Evolutionary conservation across 225 moss, liverwort and hornwort genomes (phyloP).

Genomic region (Marchantia polymorpha): DNA sequence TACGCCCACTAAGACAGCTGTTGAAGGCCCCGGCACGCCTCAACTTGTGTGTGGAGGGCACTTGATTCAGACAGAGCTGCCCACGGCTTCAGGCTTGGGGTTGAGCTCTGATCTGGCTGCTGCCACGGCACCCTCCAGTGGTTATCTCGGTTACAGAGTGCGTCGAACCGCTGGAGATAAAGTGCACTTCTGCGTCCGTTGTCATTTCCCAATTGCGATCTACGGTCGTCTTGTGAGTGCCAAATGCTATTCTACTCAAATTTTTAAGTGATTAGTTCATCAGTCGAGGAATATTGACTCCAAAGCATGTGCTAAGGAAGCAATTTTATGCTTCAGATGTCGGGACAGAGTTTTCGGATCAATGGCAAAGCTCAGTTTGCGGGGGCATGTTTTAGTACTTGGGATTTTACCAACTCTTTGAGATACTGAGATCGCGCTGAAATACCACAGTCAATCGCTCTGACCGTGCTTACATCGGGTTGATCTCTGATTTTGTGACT

Average conservation of each 20-base stretch:
- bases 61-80: slow-evolving; percentile 61
- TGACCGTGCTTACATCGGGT: not conserved
- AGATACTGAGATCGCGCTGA: not conserved
- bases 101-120: slow-evolving; percentile 41
- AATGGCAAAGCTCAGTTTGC: not conserved
- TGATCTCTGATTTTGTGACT: not conserved
- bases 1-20: slow-evolving; percentile 30
- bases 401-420: not conserved
- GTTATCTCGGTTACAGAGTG: slow-evolving; percentile 63
- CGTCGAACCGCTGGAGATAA: slow-evolving; percentile 78
- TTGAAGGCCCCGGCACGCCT: slow-evolving; percentile 41
- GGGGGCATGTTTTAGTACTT: not conserved
- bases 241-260: not conserved
- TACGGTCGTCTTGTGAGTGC: slow-evolving; percentile 81
- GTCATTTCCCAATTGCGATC: slow-evolving; percentile 94
- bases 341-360: not conserved
- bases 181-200: slow-evolving; percentile 92
- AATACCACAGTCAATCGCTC: not conserved
- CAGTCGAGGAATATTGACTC: not conserved
- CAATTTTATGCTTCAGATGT: not conserved
- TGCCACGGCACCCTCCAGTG: slow-evolving; percentile 48
- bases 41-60: slow-evolving; percentile 45
- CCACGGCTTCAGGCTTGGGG: slow-evolving; percentile 65
- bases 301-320: not conserved
- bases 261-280: not conserved